Evolutionary conservation across 805 yeast genomes (phyloP), one percentile per base, ranked within the genome.

Genomic region (Kurtzmaniella fragi): DNA sequence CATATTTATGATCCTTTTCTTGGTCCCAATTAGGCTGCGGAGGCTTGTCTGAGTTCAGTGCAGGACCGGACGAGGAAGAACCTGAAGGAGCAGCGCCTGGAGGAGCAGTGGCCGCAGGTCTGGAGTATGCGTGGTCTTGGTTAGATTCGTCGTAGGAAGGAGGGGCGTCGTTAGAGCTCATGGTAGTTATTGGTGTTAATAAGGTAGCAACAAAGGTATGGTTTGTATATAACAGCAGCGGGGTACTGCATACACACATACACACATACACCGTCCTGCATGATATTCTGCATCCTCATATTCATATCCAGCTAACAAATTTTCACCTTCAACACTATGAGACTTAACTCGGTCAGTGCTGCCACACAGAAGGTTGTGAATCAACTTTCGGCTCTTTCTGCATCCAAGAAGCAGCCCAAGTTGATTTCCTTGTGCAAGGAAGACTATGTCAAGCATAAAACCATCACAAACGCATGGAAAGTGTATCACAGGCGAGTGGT

Each of bases 381-480:
- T 49, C 83, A 81, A 64, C 73, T 91, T 45, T 82, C 95, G 31
- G 95, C 91, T 16, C 60, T 90, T 49, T 79, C 93, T 10, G 96
- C 95, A 6, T 76, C 84, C 42, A 81, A 89, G 67, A 91, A 89
- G 61, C 90, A 82, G 61, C 99, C 99, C 34, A 78, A 80, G 49
- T 67, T 87, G 50, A 61, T 93, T 46, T 86, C 82, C 52, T 67
- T 89, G 27, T 74, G 82, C 48, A 68, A 74, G 17, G 97, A 90
- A 59, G 98, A 93, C 56, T 70, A 82, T 41, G 72, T 91, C 45
- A 85, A 93, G 54, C 98, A 91, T 57, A 77, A 79, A 47, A 78
- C 89, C 9, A 82, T 93, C 40, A 78, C 77, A 49, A 80, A 77
- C 40, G 96, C 96, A 6, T 93, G 97, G 96, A 64, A 76, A 5